Evolutionary conservation across 495 filamentous ascomycete genomes (phyloP), one percentile per base, ranked within the genome.

Genomic region (Trichoderma asperelloides): DNA sequence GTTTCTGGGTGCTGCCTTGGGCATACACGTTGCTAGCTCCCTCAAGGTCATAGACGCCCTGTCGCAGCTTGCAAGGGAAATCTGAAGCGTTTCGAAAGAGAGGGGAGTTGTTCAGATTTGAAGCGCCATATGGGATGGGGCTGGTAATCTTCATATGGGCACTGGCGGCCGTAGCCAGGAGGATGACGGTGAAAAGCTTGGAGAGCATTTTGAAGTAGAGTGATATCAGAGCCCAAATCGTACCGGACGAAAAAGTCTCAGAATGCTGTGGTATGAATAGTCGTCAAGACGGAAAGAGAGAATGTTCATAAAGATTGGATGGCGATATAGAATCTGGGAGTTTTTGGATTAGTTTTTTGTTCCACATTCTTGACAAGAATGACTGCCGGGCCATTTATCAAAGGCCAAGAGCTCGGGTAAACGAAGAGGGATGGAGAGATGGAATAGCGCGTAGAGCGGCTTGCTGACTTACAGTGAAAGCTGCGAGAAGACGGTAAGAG

Each of bases 41-140:
- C 13, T 77, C 73, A 2, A 70, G 72, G 7, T 71, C 74, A 68
- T 80, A 82, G 62, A 72, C 77, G n/a, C 76, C 81, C 5, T 74
- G 68, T 7, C 43, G 9, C 39, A 65, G 62, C 76, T 95, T 90
- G 84, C 94, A 97, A 0, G 94, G 93, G 74, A 87, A 98, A 76
- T 96, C 82, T 45, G 73, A 78, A 15, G 90, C 89, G 49, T 65
- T 65, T 0, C 74, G 49, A 30, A 79, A 71, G 0, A 96, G 79
- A 18, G 95, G 92, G n/a, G 70, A 63, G 68, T 78, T 75, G 64
- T 72, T 68, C 25, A 75, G 73, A 15, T 67, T 70, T 0, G 73
- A 69, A 73, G 83, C 82, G 47, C 86, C 80, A 69, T 84, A 96
- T 1, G 93, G 92, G 41, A 82, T 78, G 0, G 94, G 93, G 12